Evolutionary conservation across 2,329 filamentous ascomycete genomes (phyloP).

Genomic region (Colletotrichum lindemuthianum): DNA sequence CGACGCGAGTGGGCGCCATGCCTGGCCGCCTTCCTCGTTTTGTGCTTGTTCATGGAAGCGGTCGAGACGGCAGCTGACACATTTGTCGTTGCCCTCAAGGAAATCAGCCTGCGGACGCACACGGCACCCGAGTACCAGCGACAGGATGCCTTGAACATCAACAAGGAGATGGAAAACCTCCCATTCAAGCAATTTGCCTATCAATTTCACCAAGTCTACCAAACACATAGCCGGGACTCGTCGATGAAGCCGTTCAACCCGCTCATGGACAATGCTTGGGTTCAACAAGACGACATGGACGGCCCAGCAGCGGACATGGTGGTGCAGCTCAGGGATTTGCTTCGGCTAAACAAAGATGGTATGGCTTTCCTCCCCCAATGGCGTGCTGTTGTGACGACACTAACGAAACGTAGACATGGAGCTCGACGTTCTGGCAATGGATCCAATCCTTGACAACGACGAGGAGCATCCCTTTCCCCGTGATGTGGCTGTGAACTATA

Average conservation of each 20-base stretch:
- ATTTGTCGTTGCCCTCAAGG: conserved; percentile 62
- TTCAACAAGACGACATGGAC: conserved; percentile 58
- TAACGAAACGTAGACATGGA: conserved; percentile 47
- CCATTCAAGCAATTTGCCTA: conserved; percentile 70
- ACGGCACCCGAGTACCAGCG: conserved; percentile 50
- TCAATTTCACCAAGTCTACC: conserved; percentile 69
- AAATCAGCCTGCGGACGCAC: conserved; percentile 56
- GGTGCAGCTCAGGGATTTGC: conserved; percentile 53
- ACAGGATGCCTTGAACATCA: conserved; percentile 56
- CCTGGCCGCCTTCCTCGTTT: conserved; percentile 64
- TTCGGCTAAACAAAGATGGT: conserved; percentile 57
- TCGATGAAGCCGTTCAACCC: conserved; percentile 65
- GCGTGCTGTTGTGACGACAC: not conserved
- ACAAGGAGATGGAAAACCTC: conserved; percentile 65
- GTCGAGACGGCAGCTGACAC: conserved; percentile 63
- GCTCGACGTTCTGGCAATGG: conserved; percentile 56
- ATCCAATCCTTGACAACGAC: conserved; percentile 51
- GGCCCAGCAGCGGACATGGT: conserved; percentile 57
- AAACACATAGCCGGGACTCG: conserved; percentile 63
- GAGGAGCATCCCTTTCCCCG: conserved; percentile 58
- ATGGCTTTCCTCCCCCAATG: conserved; percentile 41
- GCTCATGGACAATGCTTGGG: conserved; percentile 56
- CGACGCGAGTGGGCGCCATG: conserved; percentile 66
- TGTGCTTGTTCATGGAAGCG: conserved; percentile 69
- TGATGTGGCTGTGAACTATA: conserved; percentile 61